Percentiles rank a stretch among this genome's conserved stretches.
Evolutionary conservation across 768 basidiomycete species (phyloP).

Genomic region (Rhizopogon salebrosus): DNA sequence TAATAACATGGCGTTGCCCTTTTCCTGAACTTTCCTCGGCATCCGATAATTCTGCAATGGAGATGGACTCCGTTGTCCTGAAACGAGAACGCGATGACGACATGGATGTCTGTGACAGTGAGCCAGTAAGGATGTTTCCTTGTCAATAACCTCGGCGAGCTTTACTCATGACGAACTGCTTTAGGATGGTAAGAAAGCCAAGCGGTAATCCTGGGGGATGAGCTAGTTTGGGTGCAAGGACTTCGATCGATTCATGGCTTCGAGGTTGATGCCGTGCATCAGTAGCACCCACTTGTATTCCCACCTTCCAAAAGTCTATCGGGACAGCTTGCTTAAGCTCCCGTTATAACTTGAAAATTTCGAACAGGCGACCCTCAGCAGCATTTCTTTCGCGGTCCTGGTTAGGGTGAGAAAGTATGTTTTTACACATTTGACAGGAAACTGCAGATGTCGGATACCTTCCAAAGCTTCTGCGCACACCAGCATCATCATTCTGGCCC

Average conservation of each 20-base stretch:
- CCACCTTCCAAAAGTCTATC: no score
- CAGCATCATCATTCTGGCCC: no score
- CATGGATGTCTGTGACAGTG: constrained; percentile 8
- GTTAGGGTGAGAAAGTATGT: no score
- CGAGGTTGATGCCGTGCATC: not conserved
- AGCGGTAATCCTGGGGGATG: not conserved
- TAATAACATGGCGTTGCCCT: constrained; percentile 36
- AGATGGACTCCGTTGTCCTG: constrained; percentile 5
- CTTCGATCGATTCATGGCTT: no score
- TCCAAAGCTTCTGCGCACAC: no score
- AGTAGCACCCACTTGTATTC: not conserved
- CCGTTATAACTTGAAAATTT: no score
- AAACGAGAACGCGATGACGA: constrained; percentile 21
- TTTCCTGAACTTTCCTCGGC: not conserved
- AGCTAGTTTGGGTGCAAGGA: not conserved
- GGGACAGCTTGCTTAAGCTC: no score
- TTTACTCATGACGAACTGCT: not conserved
- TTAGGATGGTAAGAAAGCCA: constrained; percentile 19
- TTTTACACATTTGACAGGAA: no score
- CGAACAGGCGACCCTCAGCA: no score
- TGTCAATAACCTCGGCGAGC: no score
- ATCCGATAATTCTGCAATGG: constrained; percentile 1
- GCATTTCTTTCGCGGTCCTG: no score
- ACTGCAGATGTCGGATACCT: no score
- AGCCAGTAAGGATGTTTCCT: constrained; percentile 12